Conservation (phyloP, 257 asterid species). For the Penstemon eatonii region DNA sequence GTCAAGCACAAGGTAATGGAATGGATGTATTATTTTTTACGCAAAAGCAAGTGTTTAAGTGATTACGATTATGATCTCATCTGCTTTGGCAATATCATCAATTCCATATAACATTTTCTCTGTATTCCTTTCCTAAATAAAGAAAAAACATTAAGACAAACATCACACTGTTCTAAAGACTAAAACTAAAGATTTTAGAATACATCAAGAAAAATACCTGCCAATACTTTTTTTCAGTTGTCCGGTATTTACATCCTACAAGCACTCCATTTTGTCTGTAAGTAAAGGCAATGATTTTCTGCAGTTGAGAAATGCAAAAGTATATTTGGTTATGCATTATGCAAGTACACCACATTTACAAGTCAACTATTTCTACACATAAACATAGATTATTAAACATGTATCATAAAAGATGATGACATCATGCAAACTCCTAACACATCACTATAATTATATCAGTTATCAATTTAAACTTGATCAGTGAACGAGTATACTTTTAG, state of each 20-base stretch:
- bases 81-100: conserved; percentile 65
- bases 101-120: conserved; percentile 67
- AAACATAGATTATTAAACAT: neutral
- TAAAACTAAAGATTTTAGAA: neutral
- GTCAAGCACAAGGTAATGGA: conserved; percentile 17
- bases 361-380: neutral
- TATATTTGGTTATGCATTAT: neutral
- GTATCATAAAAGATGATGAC: neutral
- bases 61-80: conserved; percentile 67
- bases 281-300: conserved; percentile 76
- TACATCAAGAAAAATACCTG: conserved; percentile 46
- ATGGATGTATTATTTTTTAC: conserved; percentile 11
- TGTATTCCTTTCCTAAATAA: conserved; percentile 51
- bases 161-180: neutral
- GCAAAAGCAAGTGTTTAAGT: conserved; percentile 22
- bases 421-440: conserved; percentile 2
- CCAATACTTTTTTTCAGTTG: conserved; percentile 66
- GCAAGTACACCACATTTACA: neutral
- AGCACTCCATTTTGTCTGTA: conserved; percentile 52
- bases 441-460: neutral
- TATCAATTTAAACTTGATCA: neutral
- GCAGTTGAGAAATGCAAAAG: conserved; percentile 34
- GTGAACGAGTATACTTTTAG: neutral
- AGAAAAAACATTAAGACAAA: conserved; percentile 17
- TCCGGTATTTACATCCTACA: conserved; percentile 80